Conservation (phyloP, 2,329 filamentous ascomycete genomes). For the Pseudocercospora macadamiae region DNA sequence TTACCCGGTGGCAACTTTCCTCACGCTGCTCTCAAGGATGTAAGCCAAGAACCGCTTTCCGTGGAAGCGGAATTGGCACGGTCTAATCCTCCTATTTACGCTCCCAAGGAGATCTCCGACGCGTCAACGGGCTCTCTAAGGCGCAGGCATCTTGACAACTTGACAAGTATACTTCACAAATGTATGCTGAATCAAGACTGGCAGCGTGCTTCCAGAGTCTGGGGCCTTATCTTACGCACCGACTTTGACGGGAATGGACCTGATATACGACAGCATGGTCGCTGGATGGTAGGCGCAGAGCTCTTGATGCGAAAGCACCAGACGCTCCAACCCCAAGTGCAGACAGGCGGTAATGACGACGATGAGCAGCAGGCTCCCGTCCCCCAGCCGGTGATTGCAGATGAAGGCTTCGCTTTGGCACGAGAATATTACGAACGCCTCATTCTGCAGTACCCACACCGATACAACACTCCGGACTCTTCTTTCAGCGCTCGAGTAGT, state of each 20-base stretch:
- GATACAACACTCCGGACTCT: conserved; percentile 58
- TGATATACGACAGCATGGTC: conserved; percentile 69
- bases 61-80: conserved; percentile 46
- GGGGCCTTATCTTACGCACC: conserved; percentile 71
- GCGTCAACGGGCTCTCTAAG: conserved; percentile 41
- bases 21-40: conserved; percentile 41
- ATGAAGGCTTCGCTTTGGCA: conserved; percentile 58
- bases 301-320: conserved; percentile 66
- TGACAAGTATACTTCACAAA: conserved; percentile 72
- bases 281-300: conserved; percentile 86
- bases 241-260: conserved; percentile 60
- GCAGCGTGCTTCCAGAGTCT: conserved; percentile 70
- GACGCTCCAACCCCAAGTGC: background rate
- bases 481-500: conserved; percentile 72
- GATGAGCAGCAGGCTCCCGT: background rate
- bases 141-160: conserved; percentile 63
- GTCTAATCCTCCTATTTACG: conserved; percentile 47
- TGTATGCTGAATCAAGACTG: conserved; percentile 74
- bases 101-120: conserved; percentile 26
- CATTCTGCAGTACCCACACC: conserved; percentile 75
- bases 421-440: conserved; percentile 76
- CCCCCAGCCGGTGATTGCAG: conserved; percentile 19
- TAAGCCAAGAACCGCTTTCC: conserved; percentile 22
- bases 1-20: conserved; percentile 50
- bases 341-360: conserved; percentile 9